These are phyloP conservation scores for Sicyos edulis DNA, from an alignment of 306 rosid genomes.

Conservation along the genomic window DNA sequence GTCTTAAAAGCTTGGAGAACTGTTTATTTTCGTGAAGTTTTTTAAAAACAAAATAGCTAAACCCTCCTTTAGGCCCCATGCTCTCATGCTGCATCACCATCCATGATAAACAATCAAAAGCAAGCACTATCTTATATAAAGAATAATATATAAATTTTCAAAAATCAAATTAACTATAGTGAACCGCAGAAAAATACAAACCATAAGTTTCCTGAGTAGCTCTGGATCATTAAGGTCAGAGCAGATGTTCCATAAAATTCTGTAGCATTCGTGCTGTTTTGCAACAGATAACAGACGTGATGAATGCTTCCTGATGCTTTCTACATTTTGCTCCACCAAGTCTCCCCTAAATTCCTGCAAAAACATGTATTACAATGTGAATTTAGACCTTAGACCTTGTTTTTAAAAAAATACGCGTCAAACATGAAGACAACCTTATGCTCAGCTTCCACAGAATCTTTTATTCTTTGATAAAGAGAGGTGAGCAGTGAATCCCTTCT, in stretches of 20 bases:
- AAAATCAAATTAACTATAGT: conserved; percentile 17
- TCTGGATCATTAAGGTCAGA: conserved; percentile 76
- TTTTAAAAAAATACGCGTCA: background rate
- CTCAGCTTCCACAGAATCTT: conserved; percentile 46
- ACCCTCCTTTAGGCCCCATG: conserved; percentile 91
- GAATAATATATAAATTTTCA: conserved; percentile 3
- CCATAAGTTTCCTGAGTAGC: conserved; percentile 78
- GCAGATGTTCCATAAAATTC: conserved; percentile 68
- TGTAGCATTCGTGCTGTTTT: conserved; percentile 79
- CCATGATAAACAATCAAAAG: conserved; percentile 23
- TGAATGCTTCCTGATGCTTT: conserved; percentile 44
- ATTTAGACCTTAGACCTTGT: conserved; percentile 24
- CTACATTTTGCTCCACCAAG: conserved; percentile 44
- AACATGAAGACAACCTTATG: conserved; percentile 44
- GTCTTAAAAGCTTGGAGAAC: conserved; percentile 76
- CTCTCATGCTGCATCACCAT: conserved; percentile 73
- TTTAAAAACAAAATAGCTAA: conserved; percentile 69
- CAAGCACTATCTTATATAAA: conserved; percentile 18
- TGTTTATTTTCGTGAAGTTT: conserved; percentile 64
- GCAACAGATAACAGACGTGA: conserved; percentile 68
- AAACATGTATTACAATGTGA: conserved; percentile 32
- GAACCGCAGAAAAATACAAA: conserved; percentile 32
- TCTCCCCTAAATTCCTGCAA: conserved; percentile 54
- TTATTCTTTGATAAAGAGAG: conserved; percentile 58
- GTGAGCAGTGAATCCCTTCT: conserved; percentile 77